Conservation (phyloP, 1,139 yeast genomes). For the Sugiyamaella xylanicola region DNA sequence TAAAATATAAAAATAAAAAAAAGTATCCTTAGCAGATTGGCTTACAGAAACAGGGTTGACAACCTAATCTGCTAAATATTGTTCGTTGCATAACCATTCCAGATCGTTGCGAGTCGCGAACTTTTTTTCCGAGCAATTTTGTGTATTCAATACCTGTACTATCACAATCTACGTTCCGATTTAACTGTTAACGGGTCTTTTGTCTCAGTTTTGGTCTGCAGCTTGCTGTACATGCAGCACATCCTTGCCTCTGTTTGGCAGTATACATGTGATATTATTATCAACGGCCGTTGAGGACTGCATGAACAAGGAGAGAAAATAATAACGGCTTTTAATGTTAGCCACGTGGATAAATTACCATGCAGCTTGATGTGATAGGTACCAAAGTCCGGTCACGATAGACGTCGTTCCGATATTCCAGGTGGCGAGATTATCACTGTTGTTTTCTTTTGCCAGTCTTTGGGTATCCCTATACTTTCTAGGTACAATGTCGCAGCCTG, state of each 20-base stretch:
- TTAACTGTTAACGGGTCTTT: background rate
- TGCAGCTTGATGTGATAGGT: background rate
- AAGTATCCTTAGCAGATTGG: too few relatives aligned
- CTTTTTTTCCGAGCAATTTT: background rate
- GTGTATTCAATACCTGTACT: too few relatives aligned
- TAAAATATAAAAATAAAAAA: too few relatives aligned
- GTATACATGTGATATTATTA: background rate
- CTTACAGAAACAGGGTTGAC: too few relatives aligned
- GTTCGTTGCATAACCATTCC: background rate
- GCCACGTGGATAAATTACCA: slow-evolving; percentile 9
- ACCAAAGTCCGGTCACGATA: background rate
- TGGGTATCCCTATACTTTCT: too few relatives aligned
- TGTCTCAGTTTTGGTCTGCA: background rate
- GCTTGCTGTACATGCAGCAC: background rate
- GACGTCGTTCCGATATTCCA: too few relatives aligned
- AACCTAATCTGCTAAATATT: too few relatives aligned
- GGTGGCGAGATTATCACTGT: too few relatives aligned
- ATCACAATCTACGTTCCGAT: background rate
- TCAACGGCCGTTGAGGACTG: slow-evolving; percentile 2
- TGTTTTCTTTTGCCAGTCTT: too few relatives aligned
- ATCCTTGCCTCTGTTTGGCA: background rate
- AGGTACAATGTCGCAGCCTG: too few relatives aligned
- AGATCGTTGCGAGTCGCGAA: background rate
- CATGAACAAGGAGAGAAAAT: slow-evolving; percentile 9
- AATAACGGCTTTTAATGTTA: slow-evolving; percentile 8